Evolutionary conservation across 805 yeast species (phyloP).

Genomic region (Schwanniomyces polymorphus): DNA sequence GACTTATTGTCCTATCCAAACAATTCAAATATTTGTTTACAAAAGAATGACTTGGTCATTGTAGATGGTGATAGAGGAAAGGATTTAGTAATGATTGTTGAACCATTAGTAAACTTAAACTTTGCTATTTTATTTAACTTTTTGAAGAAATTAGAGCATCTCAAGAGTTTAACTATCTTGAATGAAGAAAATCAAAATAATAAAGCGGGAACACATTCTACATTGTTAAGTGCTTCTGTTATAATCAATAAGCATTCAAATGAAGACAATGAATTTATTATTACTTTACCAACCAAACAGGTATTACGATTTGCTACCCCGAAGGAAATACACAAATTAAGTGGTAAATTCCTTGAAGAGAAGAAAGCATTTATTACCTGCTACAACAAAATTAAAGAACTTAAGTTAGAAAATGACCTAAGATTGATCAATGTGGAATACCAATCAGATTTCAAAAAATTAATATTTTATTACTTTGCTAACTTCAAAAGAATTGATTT

Average conservation of each 20-base stretch:
- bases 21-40: constrained; percentile 59
- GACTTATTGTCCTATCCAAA: constrained; percentile 70
- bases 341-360: constrained; percentile 68
- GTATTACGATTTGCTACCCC: constrained; percentile 75
- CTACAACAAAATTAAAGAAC: constrained; percentile 43
- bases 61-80: constrained; percentile 86
- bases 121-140: constrained; percentile 73
- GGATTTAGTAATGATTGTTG: constrained; percentile 71
- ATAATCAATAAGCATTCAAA: constrained; percentile 42
- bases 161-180: constrained; percentile 47
- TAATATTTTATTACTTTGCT: constrained; percentile 46
- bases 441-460: constrained; percentile 45
- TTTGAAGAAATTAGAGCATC: constrained; percentile 69
- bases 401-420: constrained; percentile 45
- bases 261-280: constrained; percentile 61
- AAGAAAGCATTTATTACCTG: constrained; percentile 70
- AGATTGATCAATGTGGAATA: constrained; percentile 47
- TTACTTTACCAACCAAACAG: constrained; percentile 72
- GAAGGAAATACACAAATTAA: constrained; percentile 61
- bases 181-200: constrained; percentile 21
- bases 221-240: constrained; percentile 29
- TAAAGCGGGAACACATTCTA: constrained; percentile 40
- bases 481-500: constrained; percentile 46
- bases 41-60: constrained; percentile 65
- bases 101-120: constrained; percentile 61